Percentiles rank a stretch among this genome's conserved stretches.
Conservation (phyloP, 2,329 filamentous ascomycete genomes). For the Geosmithia flava region DNA sequence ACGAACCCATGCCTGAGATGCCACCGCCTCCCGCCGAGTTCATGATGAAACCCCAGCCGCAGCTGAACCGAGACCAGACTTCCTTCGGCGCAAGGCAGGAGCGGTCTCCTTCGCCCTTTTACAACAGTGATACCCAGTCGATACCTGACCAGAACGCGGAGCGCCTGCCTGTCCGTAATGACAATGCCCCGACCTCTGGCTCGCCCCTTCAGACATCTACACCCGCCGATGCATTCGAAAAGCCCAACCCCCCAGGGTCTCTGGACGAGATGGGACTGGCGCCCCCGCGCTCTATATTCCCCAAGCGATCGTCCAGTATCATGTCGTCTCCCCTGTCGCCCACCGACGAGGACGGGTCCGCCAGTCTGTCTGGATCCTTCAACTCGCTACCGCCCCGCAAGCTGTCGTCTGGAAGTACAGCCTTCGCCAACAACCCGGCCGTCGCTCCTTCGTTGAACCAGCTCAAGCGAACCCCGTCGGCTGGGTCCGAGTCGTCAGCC, state of each 20-base stretch:
- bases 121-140: conserved; percentile 22
- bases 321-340: conserved; percentile 51
- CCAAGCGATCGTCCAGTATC: conserved; percentile 44
- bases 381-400: conserved; percentile 63
- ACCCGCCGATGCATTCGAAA: conserved; percentile 30
- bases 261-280: conserved; percentile 38
- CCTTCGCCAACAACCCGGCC: conserved; percentile 23
- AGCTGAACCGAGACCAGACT: conserved; percentile 21
- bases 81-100: conserved; percentile 43
- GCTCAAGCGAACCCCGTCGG: conserved; percentile 68
- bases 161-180: conserved; percentile 17
- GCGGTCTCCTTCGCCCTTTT: conserved; percentile 43
- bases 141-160: conserved; percentile 13
- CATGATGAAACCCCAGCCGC: conserved; percentile 10
- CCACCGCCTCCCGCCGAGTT: conserved; percentile 24
- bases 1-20: conserved; percentile 32
- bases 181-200: conserved; percentile 19
- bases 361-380: conserved; percentile 37
- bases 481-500: conserved; percentile 68
- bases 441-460: conserved; percentile 48
- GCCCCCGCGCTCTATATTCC: conserved; percentile 36
- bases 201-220: conserved; percentile 19
- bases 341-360: conserved; percentile 56
- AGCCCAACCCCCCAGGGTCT: conserved; percentile 26
- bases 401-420: conserved; percentile 57